Base-by-base conservation (phyloP, 768 basidiomycete species). In the Leccinum obscurum region DNA sequence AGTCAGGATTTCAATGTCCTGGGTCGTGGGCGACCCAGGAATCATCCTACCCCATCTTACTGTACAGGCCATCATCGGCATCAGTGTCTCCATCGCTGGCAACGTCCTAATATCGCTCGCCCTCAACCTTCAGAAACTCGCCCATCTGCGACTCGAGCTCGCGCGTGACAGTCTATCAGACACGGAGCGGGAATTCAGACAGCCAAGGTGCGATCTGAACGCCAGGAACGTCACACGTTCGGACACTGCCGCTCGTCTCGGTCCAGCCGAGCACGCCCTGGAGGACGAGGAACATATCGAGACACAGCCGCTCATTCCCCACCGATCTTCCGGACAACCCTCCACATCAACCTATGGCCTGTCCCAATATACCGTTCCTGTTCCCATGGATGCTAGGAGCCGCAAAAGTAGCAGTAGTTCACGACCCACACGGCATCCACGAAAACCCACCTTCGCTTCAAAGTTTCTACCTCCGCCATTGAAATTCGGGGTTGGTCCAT, bases 111-210 rank as follows among this genome's bases (percentile, higher is more conserved):
- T 98, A 62, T 92, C 90, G 10, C 81, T 95, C 24, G 95, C 93
- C 15, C 81, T 98, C 63, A 97, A 97, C 75, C 77, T 91, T 35
- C 95, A 98, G 75, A 98, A 97, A 71, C 83, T 96, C 17, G 93
- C 93, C 2, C 95, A 96, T 77, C 81, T 83, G 64, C 82, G 88
- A 30, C 78, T 90, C 34, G 85, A 85, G 64, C 76, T 69, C 30
- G 72, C 70, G 58, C 64, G 62, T 71, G 70, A 73, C 66, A 57
- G 60, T 54, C 53, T 41, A 39, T 17, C 49, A 8, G 61, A 60
- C 37, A 39, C 26, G 24, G 70, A 66, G 39, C 54, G 63, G 51
- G 66, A 63, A 55, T 39, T 51, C 17, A 54, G 70, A 53, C 49
- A 35, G 10, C n/a, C 49, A 30, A 26, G 51, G 11, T 59, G 30